phyloP scores from a whole-genome alignment of 2,329 filamentous ascomycete genomes.

The Cadophora gregata region DNA sequence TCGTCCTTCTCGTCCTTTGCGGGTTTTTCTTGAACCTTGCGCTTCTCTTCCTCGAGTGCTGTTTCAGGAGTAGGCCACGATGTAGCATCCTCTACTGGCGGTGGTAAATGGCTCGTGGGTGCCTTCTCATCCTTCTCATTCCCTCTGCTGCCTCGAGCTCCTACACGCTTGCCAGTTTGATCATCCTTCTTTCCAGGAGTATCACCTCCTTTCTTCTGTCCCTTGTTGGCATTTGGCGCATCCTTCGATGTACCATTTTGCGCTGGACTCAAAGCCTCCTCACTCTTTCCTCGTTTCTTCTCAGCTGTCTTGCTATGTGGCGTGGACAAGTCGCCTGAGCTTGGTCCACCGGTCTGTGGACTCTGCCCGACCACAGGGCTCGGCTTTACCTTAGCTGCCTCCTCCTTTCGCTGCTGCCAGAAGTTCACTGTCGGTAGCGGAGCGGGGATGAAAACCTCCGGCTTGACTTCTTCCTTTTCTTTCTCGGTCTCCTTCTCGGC shows the following conservation, averaged over 20 bases:
- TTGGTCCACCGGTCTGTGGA: constrained; percentile 31
- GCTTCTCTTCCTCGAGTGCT: constrained; percentile 77
- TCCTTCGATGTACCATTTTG: constrained; percentile 44
- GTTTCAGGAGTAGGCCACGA: constrained; percentile 92
- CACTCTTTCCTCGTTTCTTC: constrained; percentile 51
- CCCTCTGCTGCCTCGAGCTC: constrained; percentile 39
- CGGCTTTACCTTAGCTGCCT: constrained; percentile 55
- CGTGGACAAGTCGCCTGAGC: constrained; percentile 37
- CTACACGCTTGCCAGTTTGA: constrained; percentile 39
- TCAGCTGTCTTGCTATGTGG: constrained; percentile 43
- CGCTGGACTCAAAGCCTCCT: constrained; percentile 44
- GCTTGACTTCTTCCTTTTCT: constrained; percentile 64
- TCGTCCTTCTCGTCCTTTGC: constrained; percentile 73
- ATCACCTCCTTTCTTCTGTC: constrained; percentile 50
- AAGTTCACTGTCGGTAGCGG: constrained; percentile 84
- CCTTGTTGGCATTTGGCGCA: constrained; percentile 44
- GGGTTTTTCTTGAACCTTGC: constrained; percentile 70
- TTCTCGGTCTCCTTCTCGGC: constrained; percentile 60
- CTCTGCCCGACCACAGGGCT: constrained; percentile 27
- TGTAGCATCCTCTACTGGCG: constrained; percentile 75
- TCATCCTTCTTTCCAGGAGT: constrained; percentile 43
- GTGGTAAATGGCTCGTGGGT: constrained; percentile 52
- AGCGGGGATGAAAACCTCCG: constrained; percentile 74
- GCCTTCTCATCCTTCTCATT: constrained; percentile 44
- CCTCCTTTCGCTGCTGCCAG: constrained; percentile 82